Evolutionary conservation across 805 yeast genomes (phyloP), one percentile per base, ranked within the genome.

Genomic region (Dipodascopsis uninucleata): DNA sequence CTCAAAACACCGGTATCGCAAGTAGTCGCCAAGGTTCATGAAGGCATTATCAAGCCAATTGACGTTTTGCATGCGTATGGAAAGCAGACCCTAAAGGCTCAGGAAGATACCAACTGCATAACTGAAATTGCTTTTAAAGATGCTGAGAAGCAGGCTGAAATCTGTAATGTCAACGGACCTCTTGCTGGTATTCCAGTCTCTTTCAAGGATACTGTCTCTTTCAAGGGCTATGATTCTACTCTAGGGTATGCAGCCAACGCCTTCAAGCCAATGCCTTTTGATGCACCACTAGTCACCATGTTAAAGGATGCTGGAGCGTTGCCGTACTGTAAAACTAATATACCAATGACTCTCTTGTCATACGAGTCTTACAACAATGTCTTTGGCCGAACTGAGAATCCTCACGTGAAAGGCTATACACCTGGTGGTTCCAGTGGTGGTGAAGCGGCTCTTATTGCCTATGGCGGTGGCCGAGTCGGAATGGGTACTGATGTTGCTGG

Each of bases 101-200:
- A 85, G 49, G 72, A 78, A 57, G 44, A 51, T 35, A 76, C 81
- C 47, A 75, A 78, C 50, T 73, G 78, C 57, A 69, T 77, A 25
- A 71, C 81, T 63, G 82, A 80, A 46, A 70, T 84, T 43, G 69
- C 83, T 63, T 73, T 81, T 54, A 72, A 76, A 33, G 85, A 79
- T 50, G 89, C 83, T n/a, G 76, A 72, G 57, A 67, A 79, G 51
- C 85, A 81, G 65, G 77, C 76, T 1, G 70, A 71, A 52, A 61
- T 68, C 14, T 67, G 69, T 38, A 69, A 75, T 41, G 79, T 79
- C n/a, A 64, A 72, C 45, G 58, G 57, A 28, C 79, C 82, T 0
- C 66, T 79, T 42, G 83, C 81, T 34, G 85, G 85, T 2, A 61
- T 80, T 52, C 84, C 85, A 4, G 65, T 80, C 39, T 77, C 84